Evolutionary conservation across 805 yeast genomes (phyloP).

Genomic region (Yamadazyma sp.): DNA sequence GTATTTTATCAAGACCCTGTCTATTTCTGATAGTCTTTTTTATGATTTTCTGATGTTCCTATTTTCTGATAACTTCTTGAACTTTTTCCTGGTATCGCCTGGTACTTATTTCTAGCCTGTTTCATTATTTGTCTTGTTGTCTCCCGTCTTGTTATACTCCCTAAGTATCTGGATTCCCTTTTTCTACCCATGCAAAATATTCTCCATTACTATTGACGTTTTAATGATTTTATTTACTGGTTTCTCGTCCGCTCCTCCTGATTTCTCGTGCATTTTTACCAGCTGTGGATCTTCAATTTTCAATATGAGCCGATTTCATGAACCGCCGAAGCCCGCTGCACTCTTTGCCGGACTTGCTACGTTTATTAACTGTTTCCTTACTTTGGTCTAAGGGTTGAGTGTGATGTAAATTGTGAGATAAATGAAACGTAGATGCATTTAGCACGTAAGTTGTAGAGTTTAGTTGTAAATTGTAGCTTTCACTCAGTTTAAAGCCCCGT

Average conservation of each 20-base stretch:
- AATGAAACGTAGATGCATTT: too few relatives aligned
- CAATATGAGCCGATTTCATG: conserved; percentile 10
- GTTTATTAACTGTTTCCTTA: conserved; percentile 9
- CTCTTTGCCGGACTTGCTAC: conserved; percentile 5
- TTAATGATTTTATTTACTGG: neutral
- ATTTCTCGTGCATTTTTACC: neutral
- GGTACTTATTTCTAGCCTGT: neutral
- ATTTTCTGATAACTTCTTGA: conserved; percentile 1
- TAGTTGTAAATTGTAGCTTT: too few relatives aligned
- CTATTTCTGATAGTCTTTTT: conserved; percentile 1
- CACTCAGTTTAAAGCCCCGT: too few relatives aligned
- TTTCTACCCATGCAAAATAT: too few relatives aligned
- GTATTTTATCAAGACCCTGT: too few relatives aligned
- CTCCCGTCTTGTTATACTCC: too few relatives aligned
- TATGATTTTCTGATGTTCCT: neutral
- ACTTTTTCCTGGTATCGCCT: conserved; percentile 3
- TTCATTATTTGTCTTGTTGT: neutral
- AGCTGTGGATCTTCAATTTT: conserved; percentile 8
- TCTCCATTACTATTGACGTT: neutral
- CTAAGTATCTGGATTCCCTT: too few relatives aligned
- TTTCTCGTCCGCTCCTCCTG: neutral
- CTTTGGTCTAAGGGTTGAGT: conserved; percentile 9
- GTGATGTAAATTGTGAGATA: too few relatives aligned
- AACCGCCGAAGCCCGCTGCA: conserved; percentile 9
- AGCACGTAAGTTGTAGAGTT: too few relatives aligned